A percentile compares a stretch with the other conserved stretches of the same genome.
Conservation (phyloP, 805 yeast genomes). For the Saturnispora sekii region DNA sequence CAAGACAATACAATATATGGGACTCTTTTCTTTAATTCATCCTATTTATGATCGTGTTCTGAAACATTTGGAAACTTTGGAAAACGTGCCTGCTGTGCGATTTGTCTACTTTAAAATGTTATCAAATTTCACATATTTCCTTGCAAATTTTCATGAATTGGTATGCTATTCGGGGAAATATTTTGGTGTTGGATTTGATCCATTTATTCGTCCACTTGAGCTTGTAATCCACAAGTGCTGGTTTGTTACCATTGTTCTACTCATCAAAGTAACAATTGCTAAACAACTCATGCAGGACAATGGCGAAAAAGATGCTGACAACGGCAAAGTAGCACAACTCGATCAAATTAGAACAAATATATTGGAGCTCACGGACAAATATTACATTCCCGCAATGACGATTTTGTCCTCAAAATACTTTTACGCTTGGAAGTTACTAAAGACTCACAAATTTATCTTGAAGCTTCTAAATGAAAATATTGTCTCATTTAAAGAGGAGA, state of each 20-base stretch:
- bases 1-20: slow-evolving; percentile 17
- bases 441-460: slow-evolving; percentile 39
- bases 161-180: slow-evolving; percentile 22
- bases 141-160: slow-evolving; percentile 30
- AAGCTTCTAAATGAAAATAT: slow-evolving; percentile 23
- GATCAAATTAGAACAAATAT: slow-evolving; percentile 3
- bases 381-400: slow-evolving; percentile 31
- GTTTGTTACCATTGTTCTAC: slow-evolving; percentile 13
- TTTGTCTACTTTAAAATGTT: slow-evolving; percentile 31
- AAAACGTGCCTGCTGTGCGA: slow-evolving; percentile 28
- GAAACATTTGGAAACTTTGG: slow-evolving; percentile 26
- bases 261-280: slow-evolving; percentile 24
- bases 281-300: slow-evolving; percentile 9
- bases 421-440: slow-evolving; percentile 60
- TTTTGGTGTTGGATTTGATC: slow-evolving; percentile 31
- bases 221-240: slow-evolving; percentile 30
- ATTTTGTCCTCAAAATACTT: slow-evolving; percentile 48
- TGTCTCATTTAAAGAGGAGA: slow-evolving; percentile 2
- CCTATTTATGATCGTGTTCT: slow-evolving; percentile 34
- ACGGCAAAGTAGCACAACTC: slow-evolving; percentile 1
- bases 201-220: slow-evolving; percentile 31
- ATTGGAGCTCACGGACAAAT: slow-evolving; percentile 8
- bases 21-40: slow-evolving; percentile 27
- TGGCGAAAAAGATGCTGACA: slow-evolving; percentile 4
- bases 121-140: slow-evolving; percentile 24